Percentiles rank a stretch among this genome's conserved stretches.
phyloP scores from a whole-genome alignment of 371 early-diverging fungal genomes.

The Massospora cicadina region DNA sequence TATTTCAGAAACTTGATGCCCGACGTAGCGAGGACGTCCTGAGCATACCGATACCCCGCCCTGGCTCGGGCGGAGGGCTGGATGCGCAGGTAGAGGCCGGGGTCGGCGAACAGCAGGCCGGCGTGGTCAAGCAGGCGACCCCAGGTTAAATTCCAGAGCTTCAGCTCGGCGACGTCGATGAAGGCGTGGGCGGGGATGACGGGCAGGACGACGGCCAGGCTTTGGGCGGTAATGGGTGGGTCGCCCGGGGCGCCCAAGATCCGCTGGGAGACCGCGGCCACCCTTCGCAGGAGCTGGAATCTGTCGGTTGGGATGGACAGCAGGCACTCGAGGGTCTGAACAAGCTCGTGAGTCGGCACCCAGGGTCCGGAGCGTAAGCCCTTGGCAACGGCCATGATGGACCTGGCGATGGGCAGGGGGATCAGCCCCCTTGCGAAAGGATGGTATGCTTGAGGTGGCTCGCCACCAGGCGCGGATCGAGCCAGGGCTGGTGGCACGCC shows the following conservation, averaged over 20 bases:
- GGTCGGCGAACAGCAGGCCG: not conserved
- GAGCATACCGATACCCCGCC: not conserved
- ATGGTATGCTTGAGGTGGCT: conserved; percentile 7
- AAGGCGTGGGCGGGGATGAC: conserved; percentile 5
- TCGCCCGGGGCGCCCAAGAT: not conserved
- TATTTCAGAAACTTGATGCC: conserved; percentile 2
- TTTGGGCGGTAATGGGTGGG: not conserved
- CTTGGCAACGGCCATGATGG: conserved; percentile 5
- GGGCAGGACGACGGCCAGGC: conserved; percentile 7
- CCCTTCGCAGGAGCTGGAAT: conserved; percentile 2
- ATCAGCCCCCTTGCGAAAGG: not conserved
- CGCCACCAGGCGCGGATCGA: conserved; percentile 8
- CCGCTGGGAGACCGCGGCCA: not conserved
- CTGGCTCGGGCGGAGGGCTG: not conserved
- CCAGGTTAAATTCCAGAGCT: conserved; percentile 10
- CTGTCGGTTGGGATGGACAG: not conserved
- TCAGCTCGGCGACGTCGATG: not conserved
- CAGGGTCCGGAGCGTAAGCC: not conserved
- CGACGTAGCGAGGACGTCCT: not conserved
- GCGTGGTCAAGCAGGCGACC: not conserved
- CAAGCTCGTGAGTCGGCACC: not conserved
- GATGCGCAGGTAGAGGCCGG: not conserved
- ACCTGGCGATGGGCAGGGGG: not conserved
- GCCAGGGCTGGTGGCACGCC: not conserved
- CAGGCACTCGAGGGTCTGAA: not conserved